These are phyloP conservation scores for Backusella mclennaniae DNA, from an alignment of 192 early-diverging fungal genomes.

Conservation along the genomic window DNA sequence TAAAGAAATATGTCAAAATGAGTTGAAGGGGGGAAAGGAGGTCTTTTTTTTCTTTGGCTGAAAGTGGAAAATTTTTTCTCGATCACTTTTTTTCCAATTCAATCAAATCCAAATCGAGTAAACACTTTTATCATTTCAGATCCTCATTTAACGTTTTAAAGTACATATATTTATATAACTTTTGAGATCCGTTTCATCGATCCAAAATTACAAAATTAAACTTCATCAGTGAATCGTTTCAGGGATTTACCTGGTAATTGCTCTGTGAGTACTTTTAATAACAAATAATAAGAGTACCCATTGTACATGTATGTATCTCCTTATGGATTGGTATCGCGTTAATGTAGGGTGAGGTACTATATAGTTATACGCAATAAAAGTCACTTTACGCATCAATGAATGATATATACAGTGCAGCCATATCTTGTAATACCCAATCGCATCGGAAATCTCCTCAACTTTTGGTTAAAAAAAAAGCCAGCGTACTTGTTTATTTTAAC, in stretches of 20 bases:
- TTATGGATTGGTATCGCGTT: not conserved
- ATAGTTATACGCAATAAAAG: too few relatives aligned
- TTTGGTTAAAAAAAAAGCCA: not conserved
- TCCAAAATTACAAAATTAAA: not conserved
- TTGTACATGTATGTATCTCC: not conserved
- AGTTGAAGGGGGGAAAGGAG: too few relatives aligned
- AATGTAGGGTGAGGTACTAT: too few relatives aligned
- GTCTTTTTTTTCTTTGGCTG: too few relatives aligned
- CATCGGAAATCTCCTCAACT: not conserved
- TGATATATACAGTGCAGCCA: not conserved
- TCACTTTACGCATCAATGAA: too few relatives aligned
- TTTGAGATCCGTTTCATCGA: not conserved
- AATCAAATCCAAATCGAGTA: not conserved
- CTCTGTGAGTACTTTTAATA: not conserved
- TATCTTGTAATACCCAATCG: not conserved
- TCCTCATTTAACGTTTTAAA: not conserved
- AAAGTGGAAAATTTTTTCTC: not conserved
- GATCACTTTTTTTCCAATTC: not conserved
- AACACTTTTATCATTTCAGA: not conserved
- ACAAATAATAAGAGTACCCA: not conserved
- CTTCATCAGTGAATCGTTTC: not conserved
- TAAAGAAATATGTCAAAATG: not conserved
- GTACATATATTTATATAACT: too few relatives aligned
- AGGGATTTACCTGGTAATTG: not conserved
- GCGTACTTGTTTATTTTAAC: not conserved